Base-by-base conservation (phyloP, 2,329 filamentous ascomycete genomes). In the Fusarium aywerte region DNA sequence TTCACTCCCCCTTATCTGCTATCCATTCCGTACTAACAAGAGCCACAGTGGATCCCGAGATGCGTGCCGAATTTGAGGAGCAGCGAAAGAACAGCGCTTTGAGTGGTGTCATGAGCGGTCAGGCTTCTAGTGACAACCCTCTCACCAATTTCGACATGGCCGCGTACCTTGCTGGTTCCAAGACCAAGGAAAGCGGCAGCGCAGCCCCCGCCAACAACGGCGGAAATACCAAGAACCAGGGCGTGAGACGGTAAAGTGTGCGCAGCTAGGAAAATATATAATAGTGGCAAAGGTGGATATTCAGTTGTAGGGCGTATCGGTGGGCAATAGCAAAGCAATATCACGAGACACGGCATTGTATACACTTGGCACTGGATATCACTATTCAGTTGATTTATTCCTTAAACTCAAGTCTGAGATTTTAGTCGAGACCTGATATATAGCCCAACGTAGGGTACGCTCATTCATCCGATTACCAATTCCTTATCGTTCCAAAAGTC, bases 51-150 rank as follows among this genome's bases (percentile, higher is more conserved):
- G 96, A 98, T 77, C 93, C 93, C n/a, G 96, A 99, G 79, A 91
- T 92, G 81, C 90, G 90, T 73, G 92, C 92, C 73, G 96, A 98
- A 77, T 97, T 96, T 76, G 93, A 97, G 77, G 92, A 93, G 74
- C 90, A 93, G 75, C 93, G 96, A 78, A 93, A 93, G 80, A 87
- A 87, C 66, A 89, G 88, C 69, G 88, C 91, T 2, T 82, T 94
- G 69, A 85, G 84, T 64, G 83, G 86, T 75, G 72, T 88, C 71
- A 82, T 88, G 63, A 81, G 79, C 21, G 77, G 69, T 4, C 70
- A 74, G 55, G 69, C 71, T 15, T 57, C 61, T 15, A 68, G 63
- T 12, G 74, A 76, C 44, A 85, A 79, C 70, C 80, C 84, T 2
- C 80, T 86, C 52, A 81, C 81, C 60, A 83, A 82, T 76, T 89